Conservation (phyloP, 2,329 filamentous ascomycete species). For the Aspergillus ibericus region DNA sequence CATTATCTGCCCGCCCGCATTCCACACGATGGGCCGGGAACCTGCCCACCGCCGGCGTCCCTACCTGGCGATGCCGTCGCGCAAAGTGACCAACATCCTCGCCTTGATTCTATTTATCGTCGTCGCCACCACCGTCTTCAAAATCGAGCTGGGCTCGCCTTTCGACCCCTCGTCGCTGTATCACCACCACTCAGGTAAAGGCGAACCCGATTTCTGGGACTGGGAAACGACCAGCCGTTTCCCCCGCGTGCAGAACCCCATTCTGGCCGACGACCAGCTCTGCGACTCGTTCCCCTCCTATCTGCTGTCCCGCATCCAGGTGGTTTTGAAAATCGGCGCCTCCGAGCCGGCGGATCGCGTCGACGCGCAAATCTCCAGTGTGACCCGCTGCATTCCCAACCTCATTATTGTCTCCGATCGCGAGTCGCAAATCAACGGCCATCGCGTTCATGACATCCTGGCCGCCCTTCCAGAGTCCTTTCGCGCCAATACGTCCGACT, state of each 20-base stretch:
- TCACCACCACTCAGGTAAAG: background rate
- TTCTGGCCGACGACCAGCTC: slow-evolving; percentile 5
- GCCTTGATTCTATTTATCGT: slow-evolving; percentile 5
- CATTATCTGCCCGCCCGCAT: background rate
- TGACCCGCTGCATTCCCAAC: slow-evolving; percentile 53
- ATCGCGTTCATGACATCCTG: slow-evolving; percentile 49
- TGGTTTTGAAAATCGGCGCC: slow-evolving; percentile 53
- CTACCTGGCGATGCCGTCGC: background rate
- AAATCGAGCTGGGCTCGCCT: slow-evolving; percentile 1
- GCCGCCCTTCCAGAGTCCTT: slow-evolving; percentile 47
- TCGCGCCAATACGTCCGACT: slow-evolving; percentile 36
- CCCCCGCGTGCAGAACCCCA: background rate
- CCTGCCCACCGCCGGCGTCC: background rate
- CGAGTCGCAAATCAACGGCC: slow-evolving; percentile 47
- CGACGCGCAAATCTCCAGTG: slow-evolving; percentile 52
- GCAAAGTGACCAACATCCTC: slow-evolving; percentile 7
- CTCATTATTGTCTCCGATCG: slow-evolving; percentile 56
- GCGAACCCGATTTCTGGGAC: slow-evolving; percentile 20
- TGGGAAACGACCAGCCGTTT: slow-evolving; percentile 26
- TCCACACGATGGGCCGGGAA: background rate
- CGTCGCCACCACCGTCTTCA: slow-evolving; percentile 8
- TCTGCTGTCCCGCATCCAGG: slow-evolving; percentile 45
- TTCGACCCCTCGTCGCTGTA: slow-evolving; percentile 9
- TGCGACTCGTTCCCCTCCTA: slow-evolving; percentile 34
- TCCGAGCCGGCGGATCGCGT: slow-evolving; percentile 44